Base-by-base conservation (phyloP, 148 eudicot genomes). In the Rhododendron williamsianum region DNA sequence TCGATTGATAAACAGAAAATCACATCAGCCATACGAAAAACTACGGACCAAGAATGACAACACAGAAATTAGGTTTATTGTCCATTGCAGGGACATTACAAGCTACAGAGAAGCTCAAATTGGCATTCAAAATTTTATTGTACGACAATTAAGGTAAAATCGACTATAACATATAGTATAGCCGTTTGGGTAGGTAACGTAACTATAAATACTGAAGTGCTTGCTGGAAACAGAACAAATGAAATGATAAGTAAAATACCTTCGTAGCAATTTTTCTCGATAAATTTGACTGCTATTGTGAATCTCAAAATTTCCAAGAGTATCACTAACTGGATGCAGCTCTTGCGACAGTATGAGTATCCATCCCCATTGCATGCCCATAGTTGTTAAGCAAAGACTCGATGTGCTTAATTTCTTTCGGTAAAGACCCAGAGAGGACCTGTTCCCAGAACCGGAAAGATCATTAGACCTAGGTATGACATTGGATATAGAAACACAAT, bases 391-490 rank as follows among this genome's bases (percentile, higher is more conserved):
- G 92, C 91, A 96, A 87, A 52, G 98, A 89, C 82, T 94, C 94
- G 11, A 94, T 84, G 85, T 96, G 98, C 63, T 86, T 93, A 9
- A 92, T 82, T 83, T 96, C 95, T 89, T 96, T 96, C 13, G 98
- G 98, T 85, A 96, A 76, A 46, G 98, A 96, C 65, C 91, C 97
- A 13, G 98, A 94, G 45, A 96, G 97, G 69, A 96, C 98, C 98
- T 96, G 90, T 82, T 86, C 80, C 65, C 63, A 69, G 76, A 11
- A 60, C 16, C 88, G 67, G n/a, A 67, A n/a, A 85, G 48, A 63
- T 67, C n/a, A 79, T 81, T 72, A 81, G 36, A 78, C 83, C 69
- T 36, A 51, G 41, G 4, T 46, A 87, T 4, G 19, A 38, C 65
- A 58, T 33, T 13, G 45, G 38, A 27, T 23, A n/a, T n/a, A 43